These are phyloP conservation scores for Leccinum griseonigrum DNA, from an alignment of 1,284 basidiomycete species.

Conservation along the genomic window DNA sequence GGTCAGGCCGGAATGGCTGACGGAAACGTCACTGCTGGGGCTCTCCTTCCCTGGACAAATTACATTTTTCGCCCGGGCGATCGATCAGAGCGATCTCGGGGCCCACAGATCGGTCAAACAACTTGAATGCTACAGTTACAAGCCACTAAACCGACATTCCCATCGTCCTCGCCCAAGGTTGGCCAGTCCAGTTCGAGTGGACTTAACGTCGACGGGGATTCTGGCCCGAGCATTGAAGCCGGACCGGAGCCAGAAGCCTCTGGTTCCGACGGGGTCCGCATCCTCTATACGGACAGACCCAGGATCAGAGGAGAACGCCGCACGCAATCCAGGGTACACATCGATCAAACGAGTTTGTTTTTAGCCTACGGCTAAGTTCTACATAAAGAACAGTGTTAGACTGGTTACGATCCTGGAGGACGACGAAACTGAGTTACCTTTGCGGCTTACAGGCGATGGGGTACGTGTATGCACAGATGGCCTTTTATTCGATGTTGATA, in stretches of 20 bases:
- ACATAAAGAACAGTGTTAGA: constrained; percentile 56
- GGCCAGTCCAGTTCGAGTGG: neutral
- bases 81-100: constrained; percentile 49
- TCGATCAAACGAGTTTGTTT: constrained; percentile 52
- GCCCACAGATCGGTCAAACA: constrained; percentile 34
- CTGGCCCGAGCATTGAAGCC: constrained; percentile 5
- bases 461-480: constrained; percentile 45
- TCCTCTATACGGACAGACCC: constrained; percentile 45
- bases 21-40: constrained; percentile 68
- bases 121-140: constrained; percentile 15
- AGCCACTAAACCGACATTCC: constrained; percentile 1
- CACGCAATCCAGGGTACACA: constrained; percentile 57
- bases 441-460: constrained; percentile 84
- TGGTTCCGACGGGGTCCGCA: constrained; percentile 18
- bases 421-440: constrained; percentile 67
- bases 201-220: neutral
- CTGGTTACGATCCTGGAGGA: constrained; percentile 75
- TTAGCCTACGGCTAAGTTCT: constrained; percentile 87
- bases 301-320: constrained; percentile 38
- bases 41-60: constrained; percentile 75
- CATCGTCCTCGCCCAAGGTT: neutral
- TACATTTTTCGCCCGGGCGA: constrained; percentile 55
- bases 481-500: constrained; percentile 3
- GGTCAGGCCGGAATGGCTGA: constrained; percentile 84
- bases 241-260: neutral